Base-by-base conservation (phyloP, 2,329 filamentous ascomycete genomes). In the Orbilia javanica region DNA sequence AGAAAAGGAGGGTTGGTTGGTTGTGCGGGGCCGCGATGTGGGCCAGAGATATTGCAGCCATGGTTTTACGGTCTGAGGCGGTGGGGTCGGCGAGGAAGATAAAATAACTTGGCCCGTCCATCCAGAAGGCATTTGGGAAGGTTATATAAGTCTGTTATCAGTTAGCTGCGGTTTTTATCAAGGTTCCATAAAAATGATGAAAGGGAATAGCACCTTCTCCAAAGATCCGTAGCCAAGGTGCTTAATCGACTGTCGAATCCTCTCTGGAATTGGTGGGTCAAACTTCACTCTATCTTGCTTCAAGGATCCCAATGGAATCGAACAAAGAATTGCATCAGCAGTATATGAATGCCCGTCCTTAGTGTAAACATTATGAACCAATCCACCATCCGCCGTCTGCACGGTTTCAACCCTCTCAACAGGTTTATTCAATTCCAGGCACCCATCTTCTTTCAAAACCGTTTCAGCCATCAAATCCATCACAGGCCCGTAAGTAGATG, bases 1-100 rank as follows among this genome's bases (percentile, higher is more conserved):
- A 97, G 87, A 97, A 97, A 27, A 97, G 88, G 3, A 97, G 87
- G 0, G 93, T 96, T 6, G 94, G 92, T 76, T 97, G 93, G 0
- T 90, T 87, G 63, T 86, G 86, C 0, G 85, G 82, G 0, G 82
- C 81, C 0, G 88, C 87, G 1, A 96, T 86, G 1, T 90, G 89
- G 48, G 91, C 90, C 22, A 97, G 88, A 73, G 95, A 94, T 73
- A 96, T 87, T 66, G 90, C 88, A 84, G 95, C 91, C 83, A 93
- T 91, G 79, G 90, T 89, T 92, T 93, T 96, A 76, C 86, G 84
- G 4, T 87, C 81, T 0, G 89, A 88, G 80, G 92, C 91, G 0
- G 89, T 88, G 63, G 88, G 85, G 0, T 85, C 79, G 0, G 89
- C 85, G 39, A 94, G 87, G 88, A 93, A 96, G 82, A 93, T 90